Evolutionary conservation across 345 rosid genomes (phyloP), one percentile per base, ranked within the genome.

Genomic region (Abelmoschus esculentus): DNA sequence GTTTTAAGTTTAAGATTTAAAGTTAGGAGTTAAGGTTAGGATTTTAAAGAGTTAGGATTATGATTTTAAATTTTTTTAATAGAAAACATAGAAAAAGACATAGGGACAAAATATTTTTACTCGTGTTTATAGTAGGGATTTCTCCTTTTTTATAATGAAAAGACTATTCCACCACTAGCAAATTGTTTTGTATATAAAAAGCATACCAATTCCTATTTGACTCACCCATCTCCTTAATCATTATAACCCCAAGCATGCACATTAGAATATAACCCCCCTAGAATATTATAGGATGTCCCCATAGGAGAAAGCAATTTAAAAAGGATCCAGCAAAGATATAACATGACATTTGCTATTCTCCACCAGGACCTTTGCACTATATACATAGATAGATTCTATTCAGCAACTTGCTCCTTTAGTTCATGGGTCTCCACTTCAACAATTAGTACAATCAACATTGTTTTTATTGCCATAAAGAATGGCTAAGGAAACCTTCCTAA

Each of bases 241-340:
- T 15, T 1, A 7, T 60, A 13, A 14, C 7, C 3, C 50, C 46
- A 28, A 47, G 22, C 56, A 47, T 47, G 56, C 69, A 14, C 26
- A 46, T 46, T 3, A 26, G 38, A 65, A 46, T 65, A 26, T n/a
- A 26, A 66, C 46, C 46, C 4, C 17, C 19, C 7, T 47, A 66
- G 32, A 66, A 47, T 66, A 46, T 7, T 66, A 47, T 14, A 46
- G 69, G 56, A 46, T 29, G 18, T 46, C 50, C 19, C 31, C 13
- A 0, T 2, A 13, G 1, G 14, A 28, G 26, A 66, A 52, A 28
- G 56, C 8, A 26, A 9, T 28, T 52, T 46, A 38, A 28, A 65
- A 65, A 28, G 15, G 40, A 14, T 65, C 69, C 54, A 64, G 68
- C 55, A 65, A 65, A 22, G 69, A 44, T 65, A 46, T 22, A 44